A percentile compares a stretch with the other conserved stretches of the same genome.
Evolutionary conservation across 306 rosid genomes (phyloP).

Genomic region (Sindora glabra): DNA sequence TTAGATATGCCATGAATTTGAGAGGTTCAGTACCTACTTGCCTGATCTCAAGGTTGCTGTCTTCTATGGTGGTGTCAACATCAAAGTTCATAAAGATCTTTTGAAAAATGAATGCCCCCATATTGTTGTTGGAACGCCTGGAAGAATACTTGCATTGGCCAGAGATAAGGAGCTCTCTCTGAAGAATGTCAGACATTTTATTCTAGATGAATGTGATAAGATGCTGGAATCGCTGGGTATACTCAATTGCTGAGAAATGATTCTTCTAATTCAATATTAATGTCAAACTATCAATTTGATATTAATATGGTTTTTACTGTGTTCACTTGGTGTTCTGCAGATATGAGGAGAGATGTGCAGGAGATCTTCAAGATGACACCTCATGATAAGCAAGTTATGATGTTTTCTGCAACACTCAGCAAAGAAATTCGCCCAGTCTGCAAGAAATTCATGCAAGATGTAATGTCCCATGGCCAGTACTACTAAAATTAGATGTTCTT

Average conservation of each 20-base stretch:
- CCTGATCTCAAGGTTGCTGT: constrained; percentile 76
- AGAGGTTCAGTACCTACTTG: constrained; percentile 70
- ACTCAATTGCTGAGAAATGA: background rate
- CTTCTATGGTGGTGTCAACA: constrained; percentile 67
- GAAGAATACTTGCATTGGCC: constrained; percentile 56
- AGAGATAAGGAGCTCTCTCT: constrained; percentile 66
- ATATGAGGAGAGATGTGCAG: constrained; percentile 78
- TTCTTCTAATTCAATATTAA: background rate
- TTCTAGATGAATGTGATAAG: constrained; percentile 72
- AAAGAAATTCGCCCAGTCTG: constrained; percentile 82
- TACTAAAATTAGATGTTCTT: constrained; percentile 80
- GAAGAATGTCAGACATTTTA: constrained; percentile 71
- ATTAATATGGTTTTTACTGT: background rate
- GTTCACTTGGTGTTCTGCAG: constrained; percentile 21
- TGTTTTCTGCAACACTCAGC: constrained; percentile 83
- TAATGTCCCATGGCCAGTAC: constrained; percentile 76
- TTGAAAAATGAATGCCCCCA: constrained; percentile 76
- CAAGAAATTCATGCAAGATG: constrained; percentile 86
- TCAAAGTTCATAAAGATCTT: constrained; percentile 64
- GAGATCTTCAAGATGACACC: constrained; percentile 82
- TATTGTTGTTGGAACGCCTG: constrained; percentile 83
- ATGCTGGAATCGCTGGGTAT: constrained; percentile 78
- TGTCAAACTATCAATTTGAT: background rate
- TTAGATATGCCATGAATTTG: constrained; percentile 72
- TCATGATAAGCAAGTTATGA: constrained; percentile 81